A percentile compares a stretch with the other conserved stretches of the same genome.
phyloP scores from a whole-genome alignment of 2,329 filamentous ascomycete genomes.

The Microcyclospora tardicrescens region DNA sequence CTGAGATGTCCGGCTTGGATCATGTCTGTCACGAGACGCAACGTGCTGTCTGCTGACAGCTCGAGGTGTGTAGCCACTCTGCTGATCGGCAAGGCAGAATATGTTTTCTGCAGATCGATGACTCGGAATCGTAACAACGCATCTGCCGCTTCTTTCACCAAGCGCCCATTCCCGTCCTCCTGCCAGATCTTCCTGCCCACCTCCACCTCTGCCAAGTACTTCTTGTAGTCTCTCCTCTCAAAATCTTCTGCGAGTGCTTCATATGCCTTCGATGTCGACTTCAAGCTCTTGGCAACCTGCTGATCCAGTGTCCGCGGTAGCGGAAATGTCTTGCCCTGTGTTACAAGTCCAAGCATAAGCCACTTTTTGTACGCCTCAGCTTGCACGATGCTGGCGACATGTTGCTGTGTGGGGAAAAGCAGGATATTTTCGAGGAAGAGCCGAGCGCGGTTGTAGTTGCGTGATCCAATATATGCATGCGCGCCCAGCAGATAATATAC shows the following conservation, averaged over 20 bases:
- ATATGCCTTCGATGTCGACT: slow-evolving; percentile 54
- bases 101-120: slow-evolving; percentile 58
- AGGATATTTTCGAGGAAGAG: slow-evolving; percentile 40
- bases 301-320: slow-evolving; percentile 45
- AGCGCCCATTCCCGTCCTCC: slow-evolving; percentile 56
- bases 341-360: slow-evolving; percentile 62
- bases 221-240: slow-evolving; percentile 42
- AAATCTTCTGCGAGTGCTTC: slow-evolving; percentile 58
- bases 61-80: slow-evolving; percentile 41
- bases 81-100: slow-evolving; percentile 47
- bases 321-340: slow-evolving; percentile 46
- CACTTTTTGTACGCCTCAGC: slow-evolving; percentile 86
- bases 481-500: slow-evolving; percentile 40
- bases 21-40: slow-evolving; percentile 40
- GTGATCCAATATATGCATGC: slow-evolving; percentile 33
- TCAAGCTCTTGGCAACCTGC: slow-evolving; percentile 44
- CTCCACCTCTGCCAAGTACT: slow-evolving; percentile 52
- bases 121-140: slow-evolving; percentile 68
- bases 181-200: slow-evolving; percentile 38
- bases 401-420: slow-evolving; percentile 51
- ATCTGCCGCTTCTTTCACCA: slow-evolving; percentile 55
- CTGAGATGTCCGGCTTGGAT: slow-evolving; percentile 39
- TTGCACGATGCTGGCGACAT: slow-evolving; percentile 60
- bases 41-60: slow-evolving; percentile 37
- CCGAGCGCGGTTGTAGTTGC: slow-evolving; percentile 31